phyloP scores from a whole-genome alignment of 371 early-diverging fungal species.

The Batkoa obscura region DNA sequence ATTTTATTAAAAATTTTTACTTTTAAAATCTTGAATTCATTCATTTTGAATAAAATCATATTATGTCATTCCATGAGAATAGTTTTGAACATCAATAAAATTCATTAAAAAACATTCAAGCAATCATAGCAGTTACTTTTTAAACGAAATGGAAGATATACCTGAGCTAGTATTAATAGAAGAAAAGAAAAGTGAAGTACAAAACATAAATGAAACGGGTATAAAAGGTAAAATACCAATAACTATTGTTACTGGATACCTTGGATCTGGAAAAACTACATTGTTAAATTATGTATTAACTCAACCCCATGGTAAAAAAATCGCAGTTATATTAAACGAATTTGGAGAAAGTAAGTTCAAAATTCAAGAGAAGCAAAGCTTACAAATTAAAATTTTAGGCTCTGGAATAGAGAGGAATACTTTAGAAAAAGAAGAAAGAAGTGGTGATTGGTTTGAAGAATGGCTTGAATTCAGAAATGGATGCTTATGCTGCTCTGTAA shows the following conservation, averaged over 20 bases:
- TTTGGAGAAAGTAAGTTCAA: conserved; percentile 42
- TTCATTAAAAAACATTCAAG: no score
- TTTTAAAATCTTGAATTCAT: no score
- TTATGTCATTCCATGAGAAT: no score
- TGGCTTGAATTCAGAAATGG: conserved; percentile 95
- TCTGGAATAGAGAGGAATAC: conserved; percentile 81
- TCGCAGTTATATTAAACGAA: conserved; percentile 87
- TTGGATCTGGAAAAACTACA: conserved; percentile 92
- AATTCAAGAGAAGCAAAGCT: background rate
- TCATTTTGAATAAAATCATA: no score
- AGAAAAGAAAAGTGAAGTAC: no score
- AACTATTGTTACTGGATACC: conserved; percentile 56
- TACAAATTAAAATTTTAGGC: conserved; percentile 16
- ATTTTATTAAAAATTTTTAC: no score
- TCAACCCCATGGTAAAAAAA: conserved; percentile 76
- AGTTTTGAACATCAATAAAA: no score
- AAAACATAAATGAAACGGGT: no score
- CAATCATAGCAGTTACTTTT: no score
- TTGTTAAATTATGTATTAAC: conserved; percentile 75
- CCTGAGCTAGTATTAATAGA: no score
- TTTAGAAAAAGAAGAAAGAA: conserved; percentile 47
- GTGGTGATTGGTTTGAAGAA: conserved; percentile 75
- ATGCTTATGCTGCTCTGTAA: conserved; percentile 90
- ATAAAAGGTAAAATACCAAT: conserved; percentile 34
- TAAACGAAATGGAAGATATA: no score